Percentiles rank a stretch among this genome's conserved stretches.
These are phyloP conservation scores for Didymella glomerata DNA, from an alignment of 2,329 filamentous ascomycete genomes.

Conservation along the genomic window DNA sequence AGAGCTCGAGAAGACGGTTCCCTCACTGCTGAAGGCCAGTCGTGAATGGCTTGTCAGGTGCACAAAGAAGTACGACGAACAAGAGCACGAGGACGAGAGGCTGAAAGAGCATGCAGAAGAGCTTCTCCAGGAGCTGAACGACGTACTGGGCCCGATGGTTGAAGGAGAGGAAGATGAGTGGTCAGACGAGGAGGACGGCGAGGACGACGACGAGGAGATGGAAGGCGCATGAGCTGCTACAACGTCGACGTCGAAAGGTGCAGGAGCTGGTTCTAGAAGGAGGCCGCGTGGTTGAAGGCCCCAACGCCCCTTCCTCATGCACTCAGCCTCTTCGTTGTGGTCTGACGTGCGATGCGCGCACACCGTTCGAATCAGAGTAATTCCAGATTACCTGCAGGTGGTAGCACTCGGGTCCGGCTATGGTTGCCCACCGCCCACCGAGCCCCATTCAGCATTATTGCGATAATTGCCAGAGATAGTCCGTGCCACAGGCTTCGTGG, in stretches of 20 bases:
- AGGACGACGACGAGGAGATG: constrained; percentile 52
- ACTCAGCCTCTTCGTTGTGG: constrained; percentile 8
- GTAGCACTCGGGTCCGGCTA: constrained; percentile 11
- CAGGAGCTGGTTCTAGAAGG: background rate
- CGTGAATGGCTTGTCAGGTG: constrained; percentile 85
- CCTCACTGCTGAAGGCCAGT: constrained; percentile 74
- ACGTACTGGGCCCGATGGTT: constrained; percentile 54
- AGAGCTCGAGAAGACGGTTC: constrained; percentile 59
- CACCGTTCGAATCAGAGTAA: constrained; percentile 5
- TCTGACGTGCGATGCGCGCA: constrained; percentile 10
- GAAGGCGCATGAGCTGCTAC: constrained; percentile 46
- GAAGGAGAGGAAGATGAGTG: constrained; percentile 55
- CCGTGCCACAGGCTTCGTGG: constrained; percentile 13
- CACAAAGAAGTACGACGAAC: constrained; percentile 76
- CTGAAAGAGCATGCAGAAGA: constrained; percentile 78
- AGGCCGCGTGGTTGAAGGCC: background rate
- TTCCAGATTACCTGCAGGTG: constrained; percentile 12
- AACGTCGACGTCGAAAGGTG: background rate
- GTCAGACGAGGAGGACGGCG: constrained; percentile 47
- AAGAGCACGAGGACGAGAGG: constrained; percentile 86
- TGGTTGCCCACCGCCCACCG: constrained; percentile 6
- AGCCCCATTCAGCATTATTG: constrained; percentile 6
- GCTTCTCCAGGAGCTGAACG: constrained; percentile 64
- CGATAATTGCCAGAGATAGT: constrained; percentile 8
- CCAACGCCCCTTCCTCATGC: constrained; percentile 5